Evolutionary conservation across 169 alveolate genomes (phyloP), one percentile per base, ranked within the genome.

Genomic region (Plasmodium yoelii): DNA sequence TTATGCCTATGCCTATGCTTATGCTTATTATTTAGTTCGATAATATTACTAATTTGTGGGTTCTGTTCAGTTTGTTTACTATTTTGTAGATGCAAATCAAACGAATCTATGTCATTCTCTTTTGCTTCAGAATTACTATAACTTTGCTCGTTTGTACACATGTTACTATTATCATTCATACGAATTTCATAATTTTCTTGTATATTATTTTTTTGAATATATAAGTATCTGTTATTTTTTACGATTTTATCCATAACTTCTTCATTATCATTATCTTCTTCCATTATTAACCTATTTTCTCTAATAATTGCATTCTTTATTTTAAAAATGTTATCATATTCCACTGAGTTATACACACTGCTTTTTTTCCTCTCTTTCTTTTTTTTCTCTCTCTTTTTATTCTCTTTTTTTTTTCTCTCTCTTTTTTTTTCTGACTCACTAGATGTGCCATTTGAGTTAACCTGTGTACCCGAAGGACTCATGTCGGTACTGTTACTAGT

Each of bases 321-420:
- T 60, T 74, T 55, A 61, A 61, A 47, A 60, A 74, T 19, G 15
- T 53, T 74, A 39, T 74, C 73, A 13, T 74, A 74, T 34, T 61
- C 49, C 15, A 74, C 13, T 47, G 61, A 65, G 15, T 65, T 15
- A 51, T 8, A 51, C 1, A 15, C 39, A 1, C 59, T 39, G 39
- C 46, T 65, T 6, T 13, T 4, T 51, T 13, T 13, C 0, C 7
- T 49, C 7, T 6, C 7, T 49, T 49, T 6, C 7, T 49, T 49
- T 12, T 49, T 49, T 49, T 49, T 49, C 57, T 49, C 57, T 12
- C 0, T n/a, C n/a, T n/a, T n/a, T n/a, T n/a, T n/a, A n/a, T 12
- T 12, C 15, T 47, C 13, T 12, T 47, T 9, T 64, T 49, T 22
- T 47, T 69, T 69, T 73, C 34, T 44, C 53, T 26, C 24, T 19